phyloP scores from a whole-genome alignment of 2,329 filamentous ascomycete genomes.

The Fusarium decemcellulare region DNA sequence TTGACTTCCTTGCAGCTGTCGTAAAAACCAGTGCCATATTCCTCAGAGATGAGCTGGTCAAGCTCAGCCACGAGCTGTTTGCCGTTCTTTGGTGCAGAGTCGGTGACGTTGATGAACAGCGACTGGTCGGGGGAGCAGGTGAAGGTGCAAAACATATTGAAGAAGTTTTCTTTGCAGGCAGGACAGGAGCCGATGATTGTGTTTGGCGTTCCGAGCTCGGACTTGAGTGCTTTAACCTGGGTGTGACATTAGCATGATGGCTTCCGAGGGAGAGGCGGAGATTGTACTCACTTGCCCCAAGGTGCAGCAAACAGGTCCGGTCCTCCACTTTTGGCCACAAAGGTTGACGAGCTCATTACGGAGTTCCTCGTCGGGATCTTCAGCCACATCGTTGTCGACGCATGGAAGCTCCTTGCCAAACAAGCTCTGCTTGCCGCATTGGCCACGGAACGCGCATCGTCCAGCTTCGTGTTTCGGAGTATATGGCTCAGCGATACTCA shows the following conservation, averaged over 20 bases:
- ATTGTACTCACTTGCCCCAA: slow-evolving; percentile 75
- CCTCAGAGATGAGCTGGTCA: slow-evolving; percentile 87
- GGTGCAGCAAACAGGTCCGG: slow-evolving; percentile 88
- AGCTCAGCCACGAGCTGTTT: slow-evolving; percentile 85
- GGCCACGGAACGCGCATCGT: slow-evolving; percentile 89
- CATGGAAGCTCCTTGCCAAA: slow-evolving; percentile 94
- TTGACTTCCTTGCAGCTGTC: slow-evolving; percentile 99
- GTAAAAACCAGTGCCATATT: slow-evolving; percentile 91
- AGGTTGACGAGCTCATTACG: slow-evolving; percentile 85
- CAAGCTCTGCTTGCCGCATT: slow-evolving; percentile 91
- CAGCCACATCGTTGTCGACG: slow-evolving; percentile 88
- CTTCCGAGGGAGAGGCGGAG: slow-evolving; percentile 23
- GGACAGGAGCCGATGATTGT: slow-evolving; percentile 94
- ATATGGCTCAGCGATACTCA: slow-evolving; percentile 47
- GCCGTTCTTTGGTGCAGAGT: slow-evolving; percentile 72
- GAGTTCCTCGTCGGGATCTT: slow-evolving; percentile 78
- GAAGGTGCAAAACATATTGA: slow-evolving; percentile 97
- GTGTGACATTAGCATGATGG: slow-evolving; percentile 20
- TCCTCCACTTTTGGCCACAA: slow-evolving; percentile 89
- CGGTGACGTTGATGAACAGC: slow-evolving; percentile 92
- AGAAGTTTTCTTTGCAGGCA: slow-evolving; percentile 98
- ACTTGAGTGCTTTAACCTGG: slow-evolving; percentile 83
- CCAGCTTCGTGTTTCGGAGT: slow-evolving; percentile 85
- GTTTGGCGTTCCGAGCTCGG: slow-evolving; percentile 88
- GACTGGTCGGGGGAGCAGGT: slow-evolving; percentile 98